Conservation (phyloP, 2,329 filamentous ascomycete species). For the Tolypocladium guangdongense region DNA sequence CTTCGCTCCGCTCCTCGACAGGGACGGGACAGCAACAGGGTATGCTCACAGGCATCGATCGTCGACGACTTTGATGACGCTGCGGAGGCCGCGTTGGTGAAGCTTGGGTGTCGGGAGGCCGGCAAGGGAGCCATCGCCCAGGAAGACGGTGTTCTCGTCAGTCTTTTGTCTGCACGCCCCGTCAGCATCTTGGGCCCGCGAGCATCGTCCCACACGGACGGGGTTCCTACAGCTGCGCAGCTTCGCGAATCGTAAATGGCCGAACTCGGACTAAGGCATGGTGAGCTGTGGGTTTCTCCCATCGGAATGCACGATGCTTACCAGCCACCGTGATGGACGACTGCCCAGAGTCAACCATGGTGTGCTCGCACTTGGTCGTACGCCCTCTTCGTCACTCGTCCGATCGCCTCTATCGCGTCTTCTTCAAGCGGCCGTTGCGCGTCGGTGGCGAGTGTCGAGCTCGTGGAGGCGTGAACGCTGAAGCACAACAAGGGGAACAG, state of each 20-base stretch:
- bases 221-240: constrained; percentile 64
- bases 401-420: background rate
- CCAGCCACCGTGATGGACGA: constrained; percentile 51
- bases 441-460: background rate
- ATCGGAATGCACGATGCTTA: constrained; percentile 14
- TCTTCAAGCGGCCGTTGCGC: background rate
- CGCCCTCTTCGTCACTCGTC: background rate
- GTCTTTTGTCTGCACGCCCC: constrained; percentile 38
- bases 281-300: constrained; percentile 13
- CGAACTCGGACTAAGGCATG: constrained; percentile 50
- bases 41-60: constrained; percentile 80
- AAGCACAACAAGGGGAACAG: background rate
- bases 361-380: background rate
- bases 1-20: background rate
- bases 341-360: constrained; percentile 19
- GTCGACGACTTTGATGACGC: constrained; percentile 93
- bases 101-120: constrained; percentile 75
- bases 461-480: background rate
- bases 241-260: constrained; percentile 78
- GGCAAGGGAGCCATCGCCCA: constrained; percentile 96
- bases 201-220: background rate
- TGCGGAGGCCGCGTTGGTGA: constrained; percentile 72
- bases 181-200: constrained; percentile 2
- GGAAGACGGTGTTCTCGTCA: constrained; percentile 81
- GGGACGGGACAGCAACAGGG: background rate